Conservation (phyloP, 2,329 filamentous ascomycete species). For the Phaeosphaeriaceae sp. region DNA sequence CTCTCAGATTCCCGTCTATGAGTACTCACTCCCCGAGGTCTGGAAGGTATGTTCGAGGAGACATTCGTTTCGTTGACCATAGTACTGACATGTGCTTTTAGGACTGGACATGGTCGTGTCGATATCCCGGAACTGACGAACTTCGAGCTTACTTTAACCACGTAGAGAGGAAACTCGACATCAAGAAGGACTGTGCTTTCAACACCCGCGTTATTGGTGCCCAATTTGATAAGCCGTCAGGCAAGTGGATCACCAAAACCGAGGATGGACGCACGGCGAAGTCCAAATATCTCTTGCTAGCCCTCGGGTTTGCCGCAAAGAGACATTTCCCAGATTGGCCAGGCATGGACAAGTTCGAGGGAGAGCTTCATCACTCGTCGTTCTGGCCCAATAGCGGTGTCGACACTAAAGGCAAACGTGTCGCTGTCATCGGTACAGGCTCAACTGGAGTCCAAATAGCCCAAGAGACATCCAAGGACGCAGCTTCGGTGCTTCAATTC, state of each 20-base stretch:
- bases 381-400: slow-evolving; percentile 67
- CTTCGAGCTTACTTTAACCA: slow-evolving; percentile 66
- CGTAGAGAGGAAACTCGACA: slow-evolving; percentile 61
- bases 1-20: slow-evolving; percentile 56
- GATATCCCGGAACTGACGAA: slow-evolving; percentile 61
- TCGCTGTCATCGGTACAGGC: slow-evolving; percentile 70
- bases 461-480: slow-evolving; percentile 65
- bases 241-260: slow-evolving; percentile 60
- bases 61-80: background rate
- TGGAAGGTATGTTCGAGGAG: slow-evolving; percentile 45
- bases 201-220: slow-evolving; percentile 62
- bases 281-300: slow-evolving; percentile 61
- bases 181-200: slow-evolving; percentile 66
- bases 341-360: slow-evolving; percentile 67
- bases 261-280: slow-evolving; percentile 60
- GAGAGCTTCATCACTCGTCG: slow-evolving; percentile 65
- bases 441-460: slow-evolving; percentile 70
- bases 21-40: slow-evolving; percentile 56
- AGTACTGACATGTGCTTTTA: slow-evolving; percentile 25
- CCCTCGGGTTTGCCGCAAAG: slow-evolving; percentile 65
- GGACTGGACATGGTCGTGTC: slow-evolving; percentile 64
- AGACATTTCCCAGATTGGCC: slow-evolving; percentile 68
- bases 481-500: slow-evolving; percentile 63
- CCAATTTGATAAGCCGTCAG: slow-evolving; percentile 57
- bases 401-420: slow-evolving; percentile 64